Percentiles rank a stretch among this genome's conserved stretches.
These are phyloP conservation scores for Setaria viridis DNA, from an alignment of 202 grass and related monocot species.

Conservation along the genomic window DNA sequence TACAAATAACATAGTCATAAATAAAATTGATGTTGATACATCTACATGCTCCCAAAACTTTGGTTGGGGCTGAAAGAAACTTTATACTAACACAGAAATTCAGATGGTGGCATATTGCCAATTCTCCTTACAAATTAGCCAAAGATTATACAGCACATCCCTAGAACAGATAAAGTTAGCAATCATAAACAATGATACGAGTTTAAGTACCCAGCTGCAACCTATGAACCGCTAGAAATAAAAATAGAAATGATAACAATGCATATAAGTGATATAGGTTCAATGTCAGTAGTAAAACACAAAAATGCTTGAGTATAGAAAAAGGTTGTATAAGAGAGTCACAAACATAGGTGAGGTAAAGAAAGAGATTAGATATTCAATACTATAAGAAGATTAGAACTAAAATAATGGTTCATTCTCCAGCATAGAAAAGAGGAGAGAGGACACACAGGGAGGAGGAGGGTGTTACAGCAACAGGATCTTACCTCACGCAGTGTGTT, in stretches of 20 bases:
- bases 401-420: neutral
- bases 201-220: neutral
- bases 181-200: neutral
- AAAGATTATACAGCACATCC: neutral
- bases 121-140: neutral
- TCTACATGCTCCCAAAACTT: neutral
- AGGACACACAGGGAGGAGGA: neutral
- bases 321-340: neutral
- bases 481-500: constrained; percentile 80
- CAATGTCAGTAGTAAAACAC: neutral
- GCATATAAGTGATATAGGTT: neutral
- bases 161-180: neutral
- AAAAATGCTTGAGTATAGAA: neutral
- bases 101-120: neutral
- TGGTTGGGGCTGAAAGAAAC: neutral
- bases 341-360: neutral
- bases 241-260: neutral
- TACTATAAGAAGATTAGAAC: constrained; percentile 21
- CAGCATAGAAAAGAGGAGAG: neutral
- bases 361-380: constrained; percentile 3
- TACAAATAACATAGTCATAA: neutral
- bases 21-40: neutral
- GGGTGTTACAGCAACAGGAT: neutral
- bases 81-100: constrained; percentile 21
- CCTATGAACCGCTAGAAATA: neutral